These are phyloP conservation scores for Hyphodiscus sp. DNA, from an alignment of 2,329 filamentous ascomycete genomes.

Conservation along the genomic window DNA sequence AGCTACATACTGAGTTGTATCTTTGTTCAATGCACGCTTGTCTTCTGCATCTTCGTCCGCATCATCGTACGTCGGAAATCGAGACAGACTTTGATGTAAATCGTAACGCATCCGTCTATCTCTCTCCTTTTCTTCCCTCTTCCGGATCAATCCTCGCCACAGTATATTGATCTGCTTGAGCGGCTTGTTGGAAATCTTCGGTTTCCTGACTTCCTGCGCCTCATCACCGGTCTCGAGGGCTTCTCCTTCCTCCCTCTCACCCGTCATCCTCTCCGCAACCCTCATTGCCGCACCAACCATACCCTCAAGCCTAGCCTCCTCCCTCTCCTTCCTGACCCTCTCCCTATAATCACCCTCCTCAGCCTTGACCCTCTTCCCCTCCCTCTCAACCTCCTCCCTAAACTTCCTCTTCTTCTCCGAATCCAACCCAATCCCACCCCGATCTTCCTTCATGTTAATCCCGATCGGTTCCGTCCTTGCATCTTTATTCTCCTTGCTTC, in stretches of 20 bases:
- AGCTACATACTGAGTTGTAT: constrained; percentile 46
- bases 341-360: constrained; percentile 69
- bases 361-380: constrained; percentile 54
- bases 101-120: constrained; percentile 60
- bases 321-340: constrained; percentile 62
- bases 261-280: constrained; percentile 66
- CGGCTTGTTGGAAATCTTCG: constrained; percentile 38
- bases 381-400: constrained; percentile 52
- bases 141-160: constrained; percentile 68
- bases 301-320: constrained; percentile 60
- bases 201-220: constrained; percentile 20
- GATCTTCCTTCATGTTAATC: constrained; percentile 69
- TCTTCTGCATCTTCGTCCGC: constrained; percentile 68
- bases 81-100: constrained; percentile 56
- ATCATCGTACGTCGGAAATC: constrained; percentile 61
- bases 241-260: constrained; percentile 23
- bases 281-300: constrained; percentile 74
- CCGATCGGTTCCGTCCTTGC: constrained; percentile 63
- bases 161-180: constrained; percentile 68
- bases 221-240: constrained; percentile 13
- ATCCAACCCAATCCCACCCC: constrained; percentile 78
- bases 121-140: constrained; percentile 62
- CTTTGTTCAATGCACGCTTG: constrained; percentile 58
- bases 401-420: constrained; percentile 74
- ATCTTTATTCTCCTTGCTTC: constrained; percentile 45